Conservation (phyloP, 192 early-diverging fungal genomes). For the Dispira simplex region DNA sequence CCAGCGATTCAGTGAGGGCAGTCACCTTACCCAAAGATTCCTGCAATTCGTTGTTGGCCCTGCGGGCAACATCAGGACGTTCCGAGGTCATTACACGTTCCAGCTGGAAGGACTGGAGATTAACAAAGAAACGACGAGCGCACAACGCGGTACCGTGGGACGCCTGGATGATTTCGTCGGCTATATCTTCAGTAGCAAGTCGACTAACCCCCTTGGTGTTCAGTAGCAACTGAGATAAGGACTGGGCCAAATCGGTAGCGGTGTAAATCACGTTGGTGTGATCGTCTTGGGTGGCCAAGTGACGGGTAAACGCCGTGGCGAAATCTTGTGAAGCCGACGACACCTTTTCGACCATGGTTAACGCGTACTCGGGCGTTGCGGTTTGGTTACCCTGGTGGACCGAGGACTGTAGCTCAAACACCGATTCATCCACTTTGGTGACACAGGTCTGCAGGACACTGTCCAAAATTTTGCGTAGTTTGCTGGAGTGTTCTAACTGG, state of each 20-base stretch:
- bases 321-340: conserved; percentile 50
- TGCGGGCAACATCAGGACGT: conserved; percentile 57
- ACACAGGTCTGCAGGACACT: conserved; percentile 77
- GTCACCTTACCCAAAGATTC: conserved; percentile 54
- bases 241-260: conserved; percentile 65
- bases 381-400: conserved; percentile 73
- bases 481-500: conserved; percentile 40
- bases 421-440: conserved; percentile 74
- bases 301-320: conserved; percentile 29
- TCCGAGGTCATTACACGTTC: conserved; percentile 40
- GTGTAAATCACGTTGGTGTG: conserved; percentile 74
- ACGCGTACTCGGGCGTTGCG: conserved; percentile 77
- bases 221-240: conserved; percentile 61
- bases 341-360: conserved; percentile 82
- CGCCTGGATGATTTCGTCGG: conserved; percentile 59
- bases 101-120: conserved; percentile 63
- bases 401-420: conserved; percentile 73
- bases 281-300: conserved; percentile 37
- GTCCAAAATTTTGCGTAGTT: conserved; percentile 66
- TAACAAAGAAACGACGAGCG: conserved; percentile 67
- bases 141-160: conserved; percentile 48
- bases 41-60: conserved; percentile 62
- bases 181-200: conserved; percentile 64
- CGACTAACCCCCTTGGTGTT: conserved; percentile 86
- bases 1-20: conserved; percentile 60